Base-by-base conservation (phyloP, 352 stramenopile species). In the Globisporangium cylindrosporum region DNA sequence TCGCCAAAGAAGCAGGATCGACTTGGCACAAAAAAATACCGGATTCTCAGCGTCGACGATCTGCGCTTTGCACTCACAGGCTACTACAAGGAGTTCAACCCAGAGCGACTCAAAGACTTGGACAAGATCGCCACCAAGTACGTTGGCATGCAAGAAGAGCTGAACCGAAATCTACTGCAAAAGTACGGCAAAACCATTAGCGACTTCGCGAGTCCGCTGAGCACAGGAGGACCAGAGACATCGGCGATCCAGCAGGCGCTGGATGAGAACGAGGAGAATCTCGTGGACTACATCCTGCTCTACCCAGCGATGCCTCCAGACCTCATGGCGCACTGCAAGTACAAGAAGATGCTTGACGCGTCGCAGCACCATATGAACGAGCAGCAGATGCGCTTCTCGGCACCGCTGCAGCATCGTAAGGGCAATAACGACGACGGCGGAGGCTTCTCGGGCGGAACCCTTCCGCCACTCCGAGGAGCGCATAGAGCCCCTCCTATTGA, bases 61-160 rank as follows among this genome's bases (percentile, higher is more conserved):
- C 66, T 95, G 48, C 76, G 73, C 10, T 29, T 60, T 29, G 74
- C 82, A 3, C 72, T 95, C 1, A 68, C 65, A 1, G 69, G 63
- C 2, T 95, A 88, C 55, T 95, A 95, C 64, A 62, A 71, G 0
- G 58, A 73, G 7, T 82, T 93, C 57, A 90, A 92, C 57, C 54
- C 72, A 0, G 77, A 90, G 38, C 79, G 83, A 12, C 59, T 84
- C 25, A 71, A 73, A n/a, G 75, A 92, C 41, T 67, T 95, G n/a
- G 81, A 90, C 53, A 89, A 81, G 66, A 93, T 95, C 62, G 61
- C 91, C 15, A 46, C 24, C 65, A 95, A 95, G 72, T 94, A 93
- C 59, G 49, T 29, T 20, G 68, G 88, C 22, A 73, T 78, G 24
- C 88, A 93, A 61, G 78, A 90, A 10, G 80, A 86, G 38, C 69